Base-by-base conservation (phyloP, 192 early-diverging fungal genomes). In the Coemansia sp. region DNA sequence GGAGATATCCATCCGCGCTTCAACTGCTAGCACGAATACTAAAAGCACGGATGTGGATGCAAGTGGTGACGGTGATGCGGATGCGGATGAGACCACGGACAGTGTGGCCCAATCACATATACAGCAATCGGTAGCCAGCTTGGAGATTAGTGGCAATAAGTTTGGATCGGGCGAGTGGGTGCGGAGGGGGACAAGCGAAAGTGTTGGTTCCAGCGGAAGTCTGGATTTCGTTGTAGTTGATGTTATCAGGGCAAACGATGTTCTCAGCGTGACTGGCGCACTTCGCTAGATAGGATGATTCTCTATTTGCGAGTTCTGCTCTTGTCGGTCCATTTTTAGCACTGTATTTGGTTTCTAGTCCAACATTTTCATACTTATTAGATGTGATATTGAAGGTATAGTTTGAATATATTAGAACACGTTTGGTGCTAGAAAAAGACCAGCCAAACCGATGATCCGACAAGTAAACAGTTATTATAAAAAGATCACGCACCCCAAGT, bases 181-280 rank as follows among this genome's bases (percentile, higher is more conserved):
- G n/a, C 48, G 76, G 48, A 90, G 88, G 72, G 78, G 70, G 58
- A 88, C 88, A 16, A 89, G 89, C 63, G 83, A 87, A 49, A 76
- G 85, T 45, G 84, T 95, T 71, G 91, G 87, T 36, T 69, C 90
- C 7, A 82, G 86, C 8, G 90, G 90, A 16, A 63, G 84, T 41
- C 77, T 94, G 22, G 85, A 88, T 62, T 94, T 94, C 71, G 86
- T 86, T 41, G 87, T 92, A 26, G 82, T 87, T 60, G 93, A 92
- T 42, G 83, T 95, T 52, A 88, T 90, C 54, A 87, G 88, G 39
- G 89, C 90, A 51, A 94, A 92, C 77, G 90, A 92, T 40, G 90
- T 95, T 68, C 80, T 95, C 45, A 90, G 91, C 15, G 87, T 95
- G 21, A 89, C 88, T 47, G 94, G 94, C 52, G 90, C 92, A 4